Evolutionary conservation across 1,284 basidiomycete genomes (phyloP), one percentile per base, ranked within the genome.

Genomic region (Pseudomicrostroma phylloplanum): DNA sequence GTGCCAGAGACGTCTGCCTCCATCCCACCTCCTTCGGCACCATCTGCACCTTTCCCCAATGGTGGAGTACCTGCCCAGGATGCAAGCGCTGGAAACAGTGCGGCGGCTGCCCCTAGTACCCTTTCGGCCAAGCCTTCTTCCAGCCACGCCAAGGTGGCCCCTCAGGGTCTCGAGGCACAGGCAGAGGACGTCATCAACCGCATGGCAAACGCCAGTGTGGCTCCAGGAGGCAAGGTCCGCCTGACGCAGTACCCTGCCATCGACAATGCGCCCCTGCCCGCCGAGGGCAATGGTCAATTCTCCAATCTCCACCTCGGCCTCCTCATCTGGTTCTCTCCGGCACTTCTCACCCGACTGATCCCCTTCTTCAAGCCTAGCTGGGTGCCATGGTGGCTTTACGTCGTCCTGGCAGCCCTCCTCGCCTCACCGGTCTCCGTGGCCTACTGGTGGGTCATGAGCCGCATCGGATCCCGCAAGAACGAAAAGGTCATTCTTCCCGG

Each of bases 371-470:
- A 77, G 62, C 62, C 76, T 15, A 59, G 67, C 43, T 77, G 74
- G 72, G 71, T 78, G 57, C 68, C 73, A 7, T 78, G 77, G 77
- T 67, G 63, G 56, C 67, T 65, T 57, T 78, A 78, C 67, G 56
- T 72, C 40, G 42, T 77, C 48, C 83, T 96, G 55, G 82, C 91
- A 63, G 69, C 89, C 58, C 61, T 96, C 58, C 84, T 87, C 54
- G 90, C 89, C 43, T 63, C 89, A 0, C 94, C 92, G 23, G 84
- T 89, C 63, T 85, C 90, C 1, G 79, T 96, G 61, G 87, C 81
- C 9, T 99, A 99, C 84, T 99, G 94, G 94, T 86, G 87, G 0
- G 64, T 92, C 70, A 89, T 89, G 82, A 92, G 90, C 77, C 86
- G 83, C 69, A 89, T 88, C 73, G 92, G 93, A 26, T 80, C 84